Evolutionary conservation across 495 filamentous ascomycete species (phyloP), one percentile per base, ranked within the genome.

Genomic region (Penicillium tannophilum): DNA sequence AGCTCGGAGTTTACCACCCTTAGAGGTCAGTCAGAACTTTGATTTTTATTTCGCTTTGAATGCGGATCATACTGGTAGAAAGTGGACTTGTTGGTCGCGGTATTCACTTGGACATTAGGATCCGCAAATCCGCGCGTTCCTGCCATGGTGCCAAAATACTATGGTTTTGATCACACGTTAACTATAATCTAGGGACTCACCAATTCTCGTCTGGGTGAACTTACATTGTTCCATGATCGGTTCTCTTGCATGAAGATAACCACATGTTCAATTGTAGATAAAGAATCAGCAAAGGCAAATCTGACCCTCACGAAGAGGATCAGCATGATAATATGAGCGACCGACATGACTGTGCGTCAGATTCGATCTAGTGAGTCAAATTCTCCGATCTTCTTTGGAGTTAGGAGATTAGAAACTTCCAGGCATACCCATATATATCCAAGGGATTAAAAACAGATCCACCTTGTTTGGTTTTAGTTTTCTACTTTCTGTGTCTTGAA

Each of bases 231-330:
- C 67, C 69, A 75, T 11, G 74, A 65, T 24, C 75, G 63, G 56
- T 79, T 80, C 66, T 82, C 82, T 63, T 84, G 82, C 82, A 84
- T 84, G 69, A 84, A 84, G 30, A 84, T 75, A 6, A 84, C 76
- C 16, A 84, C 81, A 77, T 84, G 82, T 31, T 84, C 72, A 56
- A 84, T 82, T 23, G 20, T 23, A 23, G 20, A 62, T 82, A 84
- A 59, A 14, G 78, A 77, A 3, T 75, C 80, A 33, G 71, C 76
- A 14, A 45, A 20, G 9, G 61, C 74, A 48, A 68, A 69, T 11
- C 48, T 54, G 44, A 52, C 62, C 20, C 20, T 23, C 35, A 49
- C 60, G 24, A 72, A 56, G 23, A 68, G 55, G 47, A 68, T 33
- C 7, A 58, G 45, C 39, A 41, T 41, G n/a, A 4, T 16, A 4